Percentiles rank a stretch among this genome's conserved stretches.
Conservation (phyloP, 768 basidiomycete genomes). For the Rhodotorula paludigena region DNA sequence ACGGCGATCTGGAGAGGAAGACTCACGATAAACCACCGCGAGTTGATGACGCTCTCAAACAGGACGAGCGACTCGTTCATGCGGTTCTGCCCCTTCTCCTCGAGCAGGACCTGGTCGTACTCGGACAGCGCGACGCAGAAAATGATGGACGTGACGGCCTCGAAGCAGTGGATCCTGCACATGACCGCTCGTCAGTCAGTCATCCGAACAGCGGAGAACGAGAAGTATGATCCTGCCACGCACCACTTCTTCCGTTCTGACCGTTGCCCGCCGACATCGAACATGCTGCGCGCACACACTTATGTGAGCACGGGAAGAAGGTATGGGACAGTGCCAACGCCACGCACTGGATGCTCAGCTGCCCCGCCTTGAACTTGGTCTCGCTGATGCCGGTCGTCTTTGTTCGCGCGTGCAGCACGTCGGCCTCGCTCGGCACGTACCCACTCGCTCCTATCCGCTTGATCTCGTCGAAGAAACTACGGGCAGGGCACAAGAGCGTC, state of each 20-base stretch:
- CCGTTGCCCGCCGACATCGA: conserved; percentile 73
- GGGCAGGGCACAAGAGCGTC: no score
- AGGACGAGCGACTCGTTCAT: conserved; percentile 69
- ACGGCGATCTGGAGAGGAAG: not conserved
- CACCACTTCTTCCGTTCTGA: conserved; percentile 68
- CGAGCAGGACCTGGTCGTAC: conserved; percentile 67
- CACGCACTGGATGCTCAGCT: conserved; percentile 51
- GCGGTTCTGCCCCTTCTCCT: conserved; percentile 62
- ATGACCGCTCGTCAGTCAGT: not conserved
- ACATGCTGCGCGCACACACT: conserved; percentile 53
- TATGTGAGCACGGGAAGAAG: not conserved
- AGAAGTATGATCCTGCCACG: conserved; percentile 39
- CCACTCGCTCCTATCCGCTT: conserved; percentile 71
- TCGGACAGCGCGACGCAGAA: conserved; percentile 71
- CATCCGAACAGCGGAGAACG: not conserved
- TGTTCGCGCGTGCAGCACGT: conserved; percentile 78
- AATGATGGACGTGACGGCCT: conserved; percentile 73
- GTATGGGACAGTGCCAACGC: no score
- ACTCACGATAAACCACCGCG: conserved; percentile 61
- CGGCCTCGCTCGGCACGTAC: conserved; percentile 80
- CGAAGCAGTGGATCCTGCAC: conserved; percentile 68
- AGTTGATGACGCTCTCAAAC: conserved; percentile 74
- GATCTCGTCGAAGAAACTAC: conserved; percentile 79
- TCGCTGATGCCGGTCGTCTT: conserved; percentile 89
- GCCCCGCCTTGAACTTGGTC: conserved; percentile 60